Conservation (phyloP, 2,329 filamentous ascomycete species). For the Colletotrichum magnum region DNA sequence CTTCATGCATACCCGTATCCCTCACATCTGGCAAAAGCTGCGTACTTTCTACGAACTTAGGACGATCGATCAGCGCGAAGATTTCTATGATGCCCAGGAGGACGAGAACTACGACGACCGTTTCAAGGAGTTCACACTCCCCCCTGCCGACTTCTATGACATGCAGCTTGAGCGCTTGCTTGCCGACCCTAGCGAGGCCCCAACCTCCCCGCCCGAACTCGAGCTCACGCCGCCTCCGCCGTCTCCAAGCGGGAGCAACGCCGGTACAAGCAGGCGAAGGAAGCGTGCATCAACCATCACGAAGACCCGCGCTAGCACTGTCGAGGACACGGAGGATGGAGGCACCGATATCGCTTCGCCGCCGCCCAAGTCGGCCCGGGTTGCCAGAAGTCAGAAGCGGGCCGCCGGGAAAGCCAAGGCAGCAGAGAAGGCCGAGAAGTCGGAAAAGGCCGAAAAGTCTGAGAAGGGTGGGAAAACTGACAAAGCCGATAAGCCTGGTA, state of each 20-base stretch:
- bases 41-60: slow-evolving; percentile 86
- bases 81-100: slow-evolving; percentile 68
- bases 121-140: slow-evolving; percentile 77
- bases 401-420: slow-evolving; percentile 56
- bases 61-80: slow-evolving; percentile 87
- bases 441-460: slow-evolving; percentile 54
- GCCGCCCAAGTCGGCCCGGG: slow-evolving; percentile 54
- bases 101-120: slow-evolving; percentile 71
- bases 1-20: slow-evolving; percentile 86
- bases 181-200: slow-evolving; percentile 62
- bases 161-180: slow-evolving; percentile 61
- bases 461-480: slow-evolving; percentile 21
- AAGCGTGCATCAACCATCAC: slow-evolving; percentile 58
- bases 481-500: slow-evolving; percentile 53
- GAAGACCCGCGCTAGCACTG: slow-evolving; percentile 57
- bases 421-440: slow-evolving; percentile 45
- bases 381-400: slow-evolving; percentile 54
- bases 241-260: slow-evolving; percentile 33
- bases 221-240: slow-evolving; percentile 50
- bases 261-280: slow-evolving; percentile 53
- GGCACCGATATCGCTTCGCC: slow-evolving; percentile 57
- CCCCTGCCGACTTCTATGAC: slow-evolving; percentile 61
- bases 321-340: slow-evolving; percentile 67
- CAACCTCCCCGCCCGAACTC: slow-evolving; percentile 61
- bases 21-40: slow-evolving; percentile 93